Evolutionary conservation across 495 filamentous ascomycete genomes (phyloP).

Genomic region (Aspergillus funiculosus): DNA sequence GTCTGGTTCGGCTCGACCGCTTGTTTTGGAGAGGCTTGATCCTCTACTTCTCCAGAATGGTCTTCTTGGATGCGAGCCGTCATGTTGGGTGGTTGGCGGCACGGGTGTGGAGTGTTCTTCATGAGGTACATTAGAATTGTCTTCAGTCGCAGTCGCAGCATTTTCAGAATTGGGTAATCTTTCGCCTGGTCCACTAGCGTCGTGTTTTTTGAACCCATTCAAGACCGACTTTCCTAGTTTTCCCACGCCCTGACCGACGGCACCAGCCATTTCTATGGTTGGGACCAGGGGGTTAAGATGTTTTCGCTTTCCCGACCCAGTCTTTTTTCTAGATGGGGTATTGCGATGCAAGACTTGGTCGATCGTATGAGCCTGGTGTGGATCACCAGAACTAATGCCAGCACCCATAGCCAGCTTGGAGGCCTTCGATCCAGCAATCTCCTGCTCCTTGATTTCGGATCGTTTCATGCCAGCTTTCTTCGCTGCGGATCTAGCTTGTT

Average conservation of each 20-base stretch:
- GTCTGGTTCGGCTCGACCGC: conserved; percentile 26
- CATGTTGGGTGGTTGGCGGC: not conserved
- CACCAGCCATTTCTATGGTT: conserved; percentile 39
- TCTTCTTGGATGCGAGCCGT: conserved; percentile 27
- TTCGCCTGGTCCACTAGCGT: conserved; percentile 31
- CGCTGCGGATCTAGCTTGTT: conserved; percentile 57
- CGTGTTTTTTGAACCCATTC: conserved; percentile 46
- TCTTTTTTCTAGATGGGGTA: conserved; percentile 15
- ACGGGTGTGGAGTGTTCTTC: not conserved
- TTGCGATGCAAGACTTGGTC: conserved; percentile 52
- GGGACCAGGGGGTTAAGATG: conserved; percentile 30
- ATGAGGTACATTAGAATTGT: not conserved
- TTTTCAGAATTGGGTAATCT: conserved; percentile 53
- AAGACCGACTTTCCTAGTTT: conserved; percentile 51
- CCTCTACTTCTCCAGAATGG: conserved; percentile 42
- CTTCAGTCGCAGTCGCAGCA: conserved; percentile 29
- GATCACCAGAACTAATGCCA: conserved; percentile 78
- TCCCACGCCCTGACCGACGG: conserved; percentile 59
- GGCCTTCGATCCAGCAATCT: conserved; percentile 28
- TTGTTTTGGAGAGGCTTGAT: conserved; percentile 30
- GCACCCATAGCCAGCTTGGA: conserved; percentile 56
- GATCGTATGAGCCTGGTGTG: conserved; percentile 71
- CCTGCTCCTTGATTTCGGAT: conserved; percentile 41
- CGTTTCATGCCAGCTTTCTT: conserved; percentile 52
- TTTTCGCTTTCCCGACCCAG: conserved; percentile 24